Conservation (phyloP, 106 monocot genomes). For the Dioscorea zingiberensis region DNA sequence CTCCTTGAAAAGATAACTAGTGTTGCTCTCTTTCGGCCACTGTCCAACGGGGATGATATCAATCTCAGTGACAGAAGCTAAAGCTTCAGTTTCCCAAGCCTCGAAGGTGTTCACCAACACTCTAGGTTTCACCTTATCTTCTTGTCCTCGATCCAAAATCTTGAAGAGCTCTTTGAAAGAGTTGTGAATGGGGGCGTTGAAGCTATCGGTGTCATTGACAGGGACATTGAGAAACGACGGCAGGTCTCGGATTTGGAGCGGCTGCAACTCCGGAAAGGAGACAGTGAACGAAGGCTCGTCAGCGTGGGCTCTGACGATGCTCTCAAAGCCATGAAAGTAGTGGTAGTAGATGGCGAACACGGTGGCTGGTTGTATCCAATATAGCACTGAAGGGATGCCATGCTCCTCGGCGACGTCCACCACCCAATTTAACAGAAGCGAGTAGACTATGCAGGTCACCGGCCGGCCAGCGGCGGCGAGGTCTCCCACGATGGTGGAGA, state of each 20-base stretch:
- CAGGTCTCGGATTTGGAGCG: constrained; percentile 15
- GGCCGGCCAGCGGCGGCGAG: constrained; percentile 8
- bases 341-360: constrained; percentile 31
- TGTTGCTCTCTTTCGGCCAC: neutral
- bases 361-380: constrained; percentile 36
- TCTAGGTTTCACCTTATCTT: neutral
- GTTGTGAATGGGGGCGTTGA: neutral
- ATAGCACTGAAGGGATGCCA: constrained; percentile 12
- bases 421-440: constrained; percentile 18
- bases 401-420: constrained; percentile 13
- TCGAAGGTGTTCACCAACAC: constrained; percentile 43
- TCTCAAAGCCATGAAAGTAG: constrained; percentile 28
- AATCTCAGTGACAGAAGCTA: neutral
- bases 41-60: constrained; percentile 30
- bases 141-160: constrained; percentile 2
- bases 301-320: neutral
- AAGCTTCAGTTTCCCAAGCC: constrained; percentile 15
- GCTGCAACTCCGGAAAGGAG: constrained; percentile 7
- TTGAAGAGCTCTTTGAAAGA: constrained; percentile 1
- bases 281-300: constrained; percentile 9
- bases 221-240: constrained; percentile 12
- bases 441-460: constrained; percentile 24
- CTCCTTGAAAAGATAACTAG: constrained; percentile 19
- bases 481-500: neutral
- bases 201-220: neutral